Conservation (phyloP, 148 eudicot species). For the Camellia sinensis region DNA sequence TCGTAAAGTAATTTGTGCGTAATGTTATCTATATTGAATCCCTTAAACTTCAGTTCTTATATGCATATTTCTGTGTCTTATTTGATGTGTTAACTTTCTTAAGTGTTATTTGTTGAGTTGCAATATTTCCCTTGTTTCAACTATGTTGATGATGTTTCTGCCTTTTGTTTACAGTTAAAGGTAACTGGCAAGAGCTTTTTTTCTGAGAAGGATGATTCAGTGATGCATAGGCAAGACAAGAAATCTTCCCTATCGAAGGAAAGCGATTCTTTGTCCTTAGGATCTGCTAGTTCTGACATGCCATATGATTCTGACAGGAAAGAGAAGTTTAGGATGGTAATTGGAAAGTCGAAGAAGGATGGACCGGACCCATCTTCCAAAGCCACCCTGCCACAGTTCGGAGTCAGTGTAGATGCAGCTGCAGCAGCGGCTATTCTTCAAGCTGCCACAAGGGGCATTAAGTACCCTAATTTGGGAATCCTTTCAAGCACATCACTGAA, state of each 20-base stretch:
- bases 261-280: slow-evolving; percentile 27
- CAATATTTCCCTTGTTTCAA: not conserved
- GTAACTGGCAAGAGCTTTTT: slow-evolving; percentile 41
- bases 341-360: slow-evolving; percentile 77
- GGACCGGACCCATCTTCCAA: slow-evolving; percentile 48
- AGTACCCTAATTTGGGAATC: slow-evolving; percentile 51
- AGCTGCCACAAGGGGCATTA: slow-evolving; percentile 91
- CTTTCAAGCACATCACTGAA: slow-evolving; percentile 44
- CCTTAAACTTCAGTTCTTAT: not conserved
- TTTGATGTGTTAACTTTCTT: not conserved
- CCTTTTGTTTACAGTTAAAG: slow-evolving; percentile 50
- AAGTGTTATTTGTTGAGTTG: not conserved
- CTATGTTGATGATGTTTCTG: slow-evolving; percentile 6
- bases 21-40: not conserved
- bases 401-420: slow-evolving; percentile 60
- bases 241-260: slow-evolving; percentile 31
- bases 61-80: not conserved
- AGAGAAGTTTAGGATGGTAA: slow-evolving; percentile 90
- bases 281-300: slow-evolving; percentile 34
- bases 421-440: slow-evolving; percentile 95
- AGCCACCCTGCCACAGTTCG: slow-evolving; percentile 41
- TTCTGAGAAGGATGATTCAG: slow-evolving; percentile 39
- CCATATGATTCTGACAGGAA: slow-evolving; percentile 66
- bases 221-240: slow-evolving; percentile 33
- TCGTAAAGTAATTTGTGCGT: not conserved